Evolutionary conservation across 495 filamentous ascomycete genomes (phyloP).

Genomic region (Penicillium arizonense): DNA sequence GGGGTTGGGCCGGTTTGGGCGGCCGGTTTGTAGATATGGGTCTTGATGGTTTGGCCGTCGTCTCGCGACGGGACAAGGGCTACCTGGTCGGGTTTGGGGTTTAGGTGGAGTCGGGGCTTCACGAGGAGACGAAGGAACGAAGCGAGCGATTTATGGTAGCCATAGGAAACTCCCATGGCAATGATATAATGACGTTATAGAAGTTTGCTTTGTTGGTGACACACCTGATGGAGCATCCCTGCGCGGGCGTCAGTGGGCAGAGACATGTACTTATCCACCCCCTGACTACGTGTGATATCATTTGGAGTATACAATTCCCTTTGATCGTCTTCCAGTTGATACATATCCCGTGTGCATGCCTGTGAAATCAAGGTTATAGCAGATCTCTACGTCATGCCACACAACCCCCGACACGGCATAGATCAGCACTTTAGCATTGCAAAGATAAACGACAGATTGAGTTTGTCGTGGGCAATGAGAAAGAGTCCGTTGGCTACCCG

Average conservation of each 20-base stretch:
- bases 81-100: slow-evolving; percentile 33
- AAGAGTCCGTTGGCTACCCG: background rate
- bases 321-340: background rate
- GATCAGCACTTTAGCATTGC: background rate
- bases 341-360: background rate
- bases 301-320: background rate
- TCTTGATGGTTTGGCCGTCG: slow-evolving; percentile 38
- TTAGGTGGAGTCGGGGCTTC: slow-evolving; percentile 16
- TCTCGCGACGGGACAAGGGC: slow-evolving; percentile 40
- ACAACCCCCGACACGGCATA: background rate
- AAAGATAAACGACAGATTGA: background rate
- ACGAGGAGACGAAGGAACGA: slow-evolving; percentile 18
- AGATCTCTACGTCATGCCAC: slow-evolving; percentile 5
- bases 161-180: slow-evolving; percentile 15
- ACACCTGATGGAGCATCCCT: background rate
- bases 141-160: slow-evolving; percentile 15
- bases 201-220: background rate
- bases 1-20: slow-evolving; percentile 22
- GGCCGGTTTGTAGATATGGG: slow-evolving; percentile 40
- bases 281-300: background rate
- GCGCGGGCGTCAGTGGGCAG: background rate
- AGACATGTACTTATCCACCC: background rate
- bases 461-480: no score
- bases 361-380: background rate
- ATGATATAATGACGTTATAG: background rate